These are phyloP conservation scores for Lipomyces starkeyi DNA, from an alignment of 805 yeast species.

Conservation along the genomic window DNA sequence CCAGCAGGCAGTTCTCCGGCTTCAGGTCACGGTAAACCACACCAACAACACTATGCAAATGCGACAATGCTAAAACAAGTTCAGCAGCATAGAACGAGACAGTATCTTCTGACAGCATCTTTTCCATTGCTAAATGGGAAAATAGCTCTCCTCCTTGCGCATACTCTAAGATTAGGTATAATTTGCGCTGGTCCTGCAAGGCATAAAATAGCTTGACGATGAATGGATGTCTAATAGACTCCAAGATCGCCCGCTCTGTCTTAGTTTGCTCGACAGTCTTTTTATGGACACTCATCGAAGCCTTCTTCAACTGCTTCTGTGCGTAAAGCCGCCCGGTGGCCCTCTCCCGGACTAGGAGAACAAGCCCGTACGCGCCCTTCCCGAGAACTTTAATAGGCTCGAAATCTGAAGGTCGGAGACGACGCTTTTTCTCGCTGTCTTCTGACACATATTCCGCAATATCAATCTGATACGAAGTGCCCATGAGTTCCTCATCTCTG, in stretches of 20 bases:
- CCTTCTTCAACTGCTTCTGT: constrained; percentile 83
- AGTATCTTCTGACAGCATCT: constrained; percentile 57
- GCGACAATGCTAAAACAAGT: constrained; percentile 75
- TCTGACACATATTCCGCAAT: constrained; percentile 51
- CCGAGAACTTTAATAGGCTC: constrained; percentile 79
- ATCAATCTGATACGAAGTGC: constrained; percentile 58
- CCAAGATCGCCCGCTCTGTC: constrained; percentile 76
- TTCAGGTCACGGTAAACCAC: constrained; percentile 86
- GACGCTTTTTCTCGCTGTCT: constrained; percentile 35
- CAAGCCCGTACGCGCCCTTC: constrained; percentile 89
- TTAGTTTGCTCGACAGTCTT: constrained; percentile 75
- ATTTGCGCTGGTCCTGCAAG: constrained; percentile 76
- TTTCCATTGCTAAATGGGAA: constrained; percentile 60
- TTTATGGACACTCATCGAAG: constrained; percentile 67
- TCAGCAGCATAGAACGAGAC: constrained; percentile 83
- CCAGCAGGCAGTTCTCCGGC: constrained; percentile 86
- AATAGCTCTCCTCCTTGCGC: constrained; percentile 89
- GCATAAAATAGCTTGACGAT: constrained; percentile 84
- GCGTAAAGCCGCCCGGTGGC: constrained; percentile 73
- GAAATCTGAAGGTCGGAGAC: constrained; percentile 55
- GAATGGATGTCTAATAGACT: constrained; percentile 75
- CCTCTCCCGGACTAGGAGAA: constrained; percentile 71
- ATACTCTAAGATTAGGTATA: constrained; percentile 77
- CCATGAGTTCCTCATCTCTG: constrained; percentile 45
- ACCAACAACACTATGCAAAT: constrained; percentile 72